phyloP scores from a whole-genome alignment of 1,139 yeast genomes.

The Geotrichum fermentans region DNA sequence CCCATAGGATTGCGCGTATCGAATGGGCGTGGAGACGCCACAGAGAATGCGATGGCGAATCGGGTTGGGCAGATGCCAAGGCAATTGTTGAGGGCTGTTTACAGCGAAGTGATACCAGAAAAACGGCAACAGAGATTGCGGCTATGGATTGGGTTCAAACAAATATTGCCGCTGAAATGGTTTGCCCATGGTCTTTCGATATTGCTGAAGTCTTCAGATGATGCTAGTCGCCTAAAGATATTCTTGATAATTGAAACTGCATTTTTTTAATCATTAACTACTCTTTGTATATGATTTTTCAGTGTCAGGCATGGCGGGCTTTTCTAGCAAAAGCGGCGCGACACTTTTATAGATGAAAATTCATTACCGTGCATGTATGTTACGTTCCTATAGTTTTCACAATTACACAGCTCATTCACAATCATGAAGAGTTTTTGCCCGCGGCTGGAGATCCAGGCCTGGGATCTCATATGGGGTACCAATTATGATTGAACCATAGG shows the following conservation, averaged over 20 bases:
- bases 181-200: constrained; percentile 54
- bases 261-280: neutral
- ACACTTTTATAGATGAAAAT: no score
- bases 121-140: constrained; percentile 41
- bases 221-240: neutral
- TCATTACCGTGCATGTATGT: no score
- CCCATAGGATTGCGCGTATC: constrained; percentile 86
- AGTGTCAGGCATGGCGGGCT: no score
- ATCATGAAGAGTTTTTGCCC: no score
- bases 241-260: neutral
- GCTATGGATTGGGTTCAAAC: constrained; percentile 36
- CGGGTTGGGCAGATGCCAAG: constrained; percentile 46
- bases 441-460: no score
- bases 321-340: no score
- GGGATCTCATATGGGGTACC: no score
- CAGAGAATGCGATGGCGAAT: constrained; percentile 23
- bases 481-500: no score
- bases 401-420: no score
- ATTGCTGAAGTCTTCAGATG: constrained; percentile 34
- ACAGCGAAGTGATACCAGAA: constrained; percentile 50
- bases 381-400: no score
- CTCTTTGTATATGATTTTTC: neutral
- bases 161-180: neutral
- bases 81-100: constrained; percentile 51
- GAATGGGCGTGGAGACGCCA: constrained; percentile 76